These are phyloP conservation scores for Trichoderma sp. DNA, from an alignment of 2,329 filamentous ascomycete species.

Conservation along the genomic window DNA sequence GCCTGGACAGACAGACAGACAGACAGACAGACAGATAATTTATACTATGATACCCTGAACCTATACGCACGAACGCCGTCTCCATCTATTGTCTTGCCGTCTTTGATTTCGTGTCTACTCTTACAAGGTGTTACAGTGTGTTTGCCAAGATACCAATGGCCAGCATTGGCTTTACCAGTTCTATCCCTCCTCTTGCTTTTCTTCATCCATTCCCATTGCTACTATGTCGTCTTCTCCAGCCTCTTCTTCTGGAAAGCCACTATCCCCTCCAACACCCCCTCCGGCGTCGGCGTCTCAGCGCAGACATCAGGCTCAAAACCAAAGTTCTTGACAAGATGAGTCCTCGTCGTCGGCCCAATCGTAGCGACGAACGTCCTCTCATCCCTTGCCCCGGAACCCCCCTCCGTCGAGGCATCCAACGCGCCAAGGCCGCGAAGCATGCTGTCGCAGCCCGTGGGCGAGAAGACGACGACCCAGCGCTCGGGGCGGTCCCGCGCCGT, in stretches of 20 bases:
- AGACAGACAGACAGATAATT: background rate
- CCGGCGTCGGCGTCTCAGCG: constrained; percentile 75
- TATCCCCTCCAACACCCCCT: constrained; percentile 72
- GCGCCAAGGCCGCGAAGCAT: constrained; percentile 54
- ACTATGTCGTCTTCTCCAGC: background rate
- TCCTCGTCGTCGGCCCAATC: constrained; percentile 88
- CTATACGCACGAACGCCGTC: background rate
- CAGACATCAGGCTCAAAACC: constrained; percentile 73
- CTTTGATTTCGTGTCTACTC: background rate
- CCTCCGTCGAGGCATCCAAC: constrained; percentile 46
- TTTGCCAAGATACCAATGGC: background rate
- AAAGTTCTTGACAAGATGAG: constrained; percentile 65
- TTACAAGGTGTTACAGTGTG: background rate
- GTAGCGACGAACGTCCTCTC: constrained; percentile 68
- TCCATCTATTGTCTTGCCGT: background rate
- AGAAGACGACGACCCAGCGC: constrained; percentile 76
- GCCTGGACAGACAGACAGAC: constrained; percentile 1
- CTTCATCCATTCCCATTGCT: background rate
- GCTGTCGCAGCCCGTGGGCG: constrained; percentile 61
- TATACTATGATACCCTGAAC: constrained; percentile 12
- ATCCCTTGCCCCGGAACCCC: constrained; percentile 30
- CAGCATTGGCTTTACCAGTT: background rate
- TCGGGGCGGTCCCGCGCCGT: constrained; percentile 34
- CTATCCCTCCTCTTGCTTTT: background rate
- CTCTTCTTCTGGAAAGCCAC: constrained; percentile 27